Conservation (phyloP, 129 eudicot genomes). For the Pulicaria dysenterica region DNA sequence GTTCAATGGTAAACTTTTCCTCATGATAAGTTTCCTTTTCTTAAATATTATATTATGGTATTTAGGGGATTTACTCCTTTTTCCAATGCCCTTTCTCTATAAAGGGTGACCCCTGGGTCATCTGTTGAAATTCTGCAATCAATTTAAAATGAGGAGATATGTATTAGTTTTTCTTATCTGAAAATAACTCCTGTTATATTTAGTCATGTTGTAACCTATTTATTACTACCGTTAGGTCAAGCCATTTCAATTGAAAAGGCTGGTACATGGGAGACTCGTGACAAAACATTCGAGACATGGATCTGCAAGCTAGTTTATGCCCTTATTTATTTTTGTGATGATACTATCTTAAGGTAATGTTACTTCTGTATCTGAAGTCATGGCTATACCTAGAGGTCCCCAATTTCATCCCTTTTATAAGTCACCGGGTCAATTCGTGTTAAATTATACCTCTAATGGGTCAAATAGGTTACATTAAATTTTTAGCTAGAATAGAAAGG, state of each 20-base stretch:
- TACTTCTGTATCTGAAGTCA: conserved; percentile 1
- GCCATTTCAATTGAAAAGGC: conserved; percentile 64
- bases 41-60: neutral
- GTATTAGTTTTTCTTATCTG: neutral
- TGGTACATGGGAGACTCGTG: conserved; percentile 66
- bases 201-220: conserved; percentile 15
- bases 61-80: neutral
- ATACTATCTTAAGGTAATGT: conserved; percentile 71
- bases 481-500: neutral
- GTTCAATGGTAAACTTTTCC: conserved; percentile 55
- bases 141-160: neutral
- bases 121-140: neutral
- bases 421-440: conserved; percentile 2
- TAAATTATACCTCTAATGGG: neutral
- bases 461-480: neutral
- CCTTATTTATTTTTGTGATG: conserved; percentile 75
- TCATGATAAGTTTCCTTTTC: conserved; percentile 3
- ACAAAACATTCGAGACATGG: conserved; percentile 85
- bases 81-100: neutral
- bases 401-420: too few species aligned
- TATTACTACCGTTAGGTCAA: conserved; percentile 56
- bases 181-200: neutral
- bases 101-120: neutral
- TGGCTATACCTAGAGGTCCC: too few species aligned
- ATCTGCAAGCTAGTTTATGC: conserved; percentile 85